Base-by-base conservation (phyloP, 1,284 basidiomycete genomes). In the Fomitopsis pinicola region DNA sequence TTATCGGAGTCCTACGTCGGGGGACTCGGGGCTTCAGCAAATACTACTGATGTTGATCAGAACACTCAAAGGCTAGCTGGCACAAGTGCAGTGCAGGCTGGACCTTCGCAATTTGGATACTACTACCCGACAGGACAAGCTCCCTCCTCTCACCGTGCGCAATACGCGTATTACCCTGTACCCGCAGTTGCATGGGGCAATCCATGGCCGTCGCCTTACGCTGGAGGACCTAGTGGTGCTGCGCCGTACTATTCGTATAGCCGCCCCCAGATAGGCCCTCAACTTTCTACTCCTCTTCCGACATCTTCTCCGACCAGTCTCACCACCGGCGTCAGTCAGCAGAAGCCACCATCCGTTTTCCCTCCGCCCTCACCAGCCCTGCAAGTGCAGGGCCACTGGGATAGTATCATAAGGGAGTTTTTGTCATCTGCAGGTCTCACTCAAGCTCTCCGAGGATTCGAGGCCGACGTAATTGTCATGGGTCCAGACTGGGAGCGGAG, bases 391-490 rank as follows among this genome's bases (percentile, higher is more conserved):
- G 75, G 78, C 62, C 76, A 87, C 59, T 91, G 89, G 89, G 87
- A 91, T 63, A 73, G 77, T 9, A 79, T 80, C 12, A 65, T 91
- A 42, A 79, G 77, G 57, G 65, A 74, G 1, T 91, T 92, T 60
- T 68, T 91, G 58, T 68, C 74, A 10, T 73, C 79, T 55, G 77
- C 85, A 6, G 86, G 88, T 1, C 71, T 92, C 17, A 78, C 75
- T 2, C 87, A 91, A 68, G 78, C 88, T 0, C 67, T 85, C 38
- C 76, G 76, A 54, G 90, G 86, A 0, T 84, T 92, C 62, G 85
- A 89, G 67, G 73, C 80, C 26, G 91, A 92, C 67, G 82, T 92
- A 75, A 69, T 92, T 9, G 79, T 90, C 5, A 72, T 92, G 73
- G 91, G 86, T 63, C 69, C 79, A 0, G 83, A 85, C 0, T 88